phyloP scores from a whole-genome alignment of 805 yeast species.

The Schizosaccharomyces osmophilus region DNA sequence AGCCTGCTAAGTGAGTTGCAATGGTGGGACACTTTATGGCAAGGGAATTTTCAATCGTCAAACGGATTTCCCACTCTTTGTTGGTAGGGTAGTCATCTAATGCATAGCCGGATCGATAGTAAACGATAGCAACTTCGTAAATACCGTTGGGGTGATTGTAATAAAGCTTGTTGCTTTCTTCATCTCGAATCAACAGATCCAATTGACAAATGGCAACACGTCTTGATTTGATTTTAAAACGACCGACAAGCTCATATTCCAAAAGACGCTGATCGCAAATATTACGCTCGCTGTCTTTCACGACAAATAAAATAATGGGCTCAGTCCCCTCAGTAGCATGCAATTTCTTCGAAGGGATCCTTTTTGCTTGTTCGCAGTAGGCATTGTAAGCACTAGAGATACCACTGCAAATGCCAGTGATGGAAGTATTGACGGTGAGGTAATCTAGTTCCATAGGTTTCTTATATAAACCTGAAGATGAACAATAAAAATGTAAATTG shows the following conservation, averaged over 20 bases:
- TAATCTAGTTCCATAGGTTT: neutral
- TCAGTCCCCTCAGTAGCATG: neutral
- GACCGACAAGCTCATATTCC: conserved; percentile 40
- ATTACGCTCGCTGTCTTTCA: conserved; percentile 69
- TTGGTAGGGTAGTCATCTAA: conserved; percentile 53
- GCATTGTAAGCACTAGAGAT: conserved; percentile 38
- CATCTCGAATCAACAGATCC: neutral
- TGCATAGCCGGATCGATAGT: conserved; percentile 71
- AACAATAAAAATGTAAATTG: conserved; percentile 35
- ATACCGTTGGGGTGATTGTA: neutral
- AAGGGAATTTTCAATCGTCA: conserved; percentile 39
- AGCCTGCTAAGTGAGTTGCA: conserved; percentile 72
- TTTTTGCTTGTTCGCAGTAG: conserved; percentile 17
- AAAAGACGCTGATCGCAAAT: conserved; percentile 74
- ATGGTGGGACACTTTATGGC: conserved; percentile 86
- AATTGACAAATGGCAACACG: neutral
- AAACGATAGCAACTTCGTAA: conserved; percentile 62
- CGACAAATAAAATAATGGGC: conserved; percentile 39
- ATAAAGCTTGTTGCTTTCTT: neutral
- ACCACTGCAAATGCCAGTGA: conserved; percentile 33
- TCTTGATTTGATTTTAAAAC: conserved; percentile 12
- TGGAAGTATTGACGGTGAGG: neutral
- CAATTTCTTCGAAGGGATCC: neutral
- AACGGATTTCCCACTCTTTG: conserved; percentile 55
- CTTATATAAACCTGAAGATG: conserved; percentile 4